A percentile compares a stretch with the other conserved stretches of the same genome.
These are phyloP conservation scores for Leccinum disarticulatum DNA, from an alignment of 768 basidiomycete species.

Conservation along the genomic window DNA sequence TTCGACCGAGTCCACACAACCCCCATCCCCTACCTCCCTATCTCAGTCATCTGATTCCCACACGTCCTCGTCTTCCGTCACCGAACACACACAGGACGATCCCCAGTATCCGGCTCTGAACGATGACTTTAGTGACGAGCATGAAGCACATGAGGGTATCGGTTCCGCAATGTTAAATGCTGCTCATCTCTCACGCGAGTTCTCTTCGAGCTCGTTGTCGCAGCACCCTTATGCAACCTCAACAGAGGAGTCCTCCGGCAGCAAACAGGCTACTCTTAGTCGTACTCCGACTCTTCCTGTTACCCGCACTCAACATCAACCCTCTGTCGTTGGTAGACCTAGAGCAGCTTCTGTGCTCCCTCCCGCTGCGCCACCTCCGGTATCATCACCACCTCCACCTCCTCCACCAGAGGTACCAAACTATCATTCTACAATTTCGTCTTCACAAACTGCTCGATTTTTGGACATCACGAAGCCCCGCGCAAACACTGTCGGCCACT, in stretches of 20 bases:
- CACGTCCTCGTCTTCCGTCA: constrained; percentile 46
- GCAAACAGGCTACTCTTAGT: constrained; percentile 23
- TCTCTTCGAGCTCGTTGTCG: constrained; percentile 22
- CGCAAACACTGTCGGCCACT: constrained; percentile 52
- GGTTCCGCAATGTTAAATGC: constrained; percentile 45
- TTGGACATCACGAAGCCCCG: constrained; percentile 43
- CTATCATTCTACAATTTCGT: constrained; percentile 30
- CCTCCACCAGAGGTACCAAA: constrained; percentile 44
- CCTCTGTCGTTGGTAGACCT: constrained; percentile 39
- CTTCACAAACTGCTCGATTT: constrained; percentile 32
- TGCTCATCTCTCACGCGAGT: constrained; percentile 31
- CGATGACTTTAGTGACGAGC: constrained; percentile 30
- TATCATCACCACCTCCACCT: constrained; percentile 58
- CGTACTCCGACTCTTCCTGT: constrained; percentile 39
- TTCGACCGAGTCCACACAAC: constrained; percentile 37
- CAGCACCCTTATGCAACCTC: constrained; percentile 54
- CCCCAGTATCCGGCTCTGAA: constrained; percentile 20
- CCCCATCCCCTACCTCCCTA: constrained; percentile 36
- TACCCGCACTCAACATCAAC: constrained; percentile 28
- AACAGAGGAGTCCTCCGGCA: constrained; percentile 38
- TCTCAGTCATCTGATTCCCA: constrained; percentile 50
- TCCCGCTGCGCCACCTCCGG: constrained; percentile 65
- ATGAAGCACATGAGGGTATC: constrained; percentile 42
- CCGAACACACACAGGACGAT: constrained; percentile 40
- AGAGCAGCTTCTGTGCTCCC: constrained; percentile 61